Evolutionary conservation across 2,329 filamentous ascomycete genomes (phyloP), one percentile per base, ranked within the genome.

Genomic region (Polychaeton citri): DNA sequence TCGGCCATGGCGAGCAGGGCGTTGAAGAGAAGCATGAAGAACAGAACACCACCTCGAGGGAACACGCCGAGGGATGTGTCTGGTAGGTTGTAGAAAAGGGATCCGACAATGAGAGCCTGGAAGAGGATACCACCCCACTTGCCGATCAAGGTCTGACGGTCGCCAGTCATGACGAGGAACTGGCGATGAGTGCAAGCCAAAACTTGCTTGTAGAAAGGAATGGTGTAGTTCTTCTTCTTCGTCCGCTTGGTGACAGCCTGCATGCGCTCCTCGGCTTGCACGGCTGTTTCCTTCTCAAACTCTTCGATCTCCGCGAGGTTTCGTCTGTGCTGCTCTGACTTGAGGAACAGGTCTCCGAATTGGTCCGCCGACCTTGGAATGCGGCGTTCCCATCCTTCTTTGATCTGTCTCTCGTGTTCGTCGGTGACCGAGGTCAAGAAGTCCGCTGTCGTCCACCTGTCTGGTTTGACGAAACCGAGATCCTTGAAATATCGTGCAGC

Each of bases 391-490:
- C 65, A 77, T 2, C 72, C 74, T 12, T 66, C 52, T 28, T 65
- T 66, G 13, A 76, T 53, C 20, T 70, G 60, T 20, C 76, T 64
- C 40, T 77, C 76, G 37, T 74, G 63, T 2, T 68, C 61, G 30
- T 73, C 72, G 13, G 78, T 81, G 60, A 83, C 77, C 16, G 76
- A 79, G 1, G 78, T 83, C 33, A 83, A 58, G 61, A 82, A 83
- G 51, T 84, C 79, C 15, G 78, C 75, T 0, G 74, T 79, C 0
- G 78, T 82, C 59, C 75, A 73, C 10, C 78, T 73, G 2, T 73
- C 57, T 2, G 77, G 76, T 50, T 76, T 28, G 5, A 28, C 24
- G 47, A 83, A 81, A 0, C 79, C 78, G 1, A 76, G 57, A 0
- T 63, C 55, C 47, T 80, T 74, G 66, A 82, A 77, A 47, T 77